A percentile compares a stretch with the other conserved stretches of the same genome.
Conservation (phyloP, 1,284 basidiomycete species). For the Ganoderma lingzhi region DNA sequence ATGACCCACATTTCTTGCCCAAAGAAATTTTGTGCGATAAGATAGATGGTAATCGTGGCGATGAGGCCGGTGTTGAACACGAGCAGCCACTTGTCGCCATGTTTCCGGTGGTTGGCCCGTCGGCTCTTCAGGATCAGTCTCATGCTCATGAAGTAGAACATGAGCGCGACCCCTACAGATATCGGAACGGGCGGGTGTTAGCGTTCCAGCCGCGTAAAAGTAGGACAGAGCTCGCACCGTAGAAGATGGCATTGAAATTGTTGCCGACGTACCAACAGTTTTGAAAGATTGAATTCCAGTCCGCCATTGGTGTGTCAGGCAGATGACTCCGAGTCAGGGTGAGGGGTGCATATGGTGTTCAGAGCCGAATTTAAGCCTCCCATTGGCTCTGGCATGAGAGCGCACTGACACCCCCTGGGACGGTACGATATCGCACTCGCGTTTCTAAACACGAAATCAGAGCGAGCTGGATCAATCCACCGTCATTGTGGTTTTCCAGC, state of each 20-base stretch:
- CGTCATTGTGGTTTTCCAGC: background rate
- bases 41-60: conserved; percentile 29
- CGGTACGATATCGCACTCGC: background rate
- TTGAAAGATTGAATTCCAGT: background rate
- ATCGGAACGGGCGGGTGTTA: background rate
- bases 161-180: conserved; percentile 28
- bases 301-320: background rate
- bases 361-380: background rate
- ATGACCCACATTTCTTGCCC: conserved; percentile 36
- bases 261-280: conserved; percentile 6
- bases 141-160: conserved; percentile 28
- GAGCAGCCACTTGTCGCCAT: conserved; percentile 19
- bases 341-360: background rate
- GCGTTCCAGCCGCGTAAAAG: background rate
- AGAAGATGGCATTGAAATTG: conserved; percentile 10
- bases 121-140: conserved; percentile 14
- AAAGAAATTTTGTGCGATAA: conserved; percentile 30
- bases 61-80: conserved; percentile 31
- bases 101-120: background rate
- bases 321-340: no score
- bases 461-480: background rate
- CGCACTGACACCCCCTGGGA: background rate
- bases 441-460: background rate
- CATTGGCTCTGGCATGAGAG: background rate
- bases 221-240: conserved; percentile 1